Evolutionary conservation across 306 rosid genomes (phyloP).

Genomic region (Fragaria nilgerrensis): DNA sequence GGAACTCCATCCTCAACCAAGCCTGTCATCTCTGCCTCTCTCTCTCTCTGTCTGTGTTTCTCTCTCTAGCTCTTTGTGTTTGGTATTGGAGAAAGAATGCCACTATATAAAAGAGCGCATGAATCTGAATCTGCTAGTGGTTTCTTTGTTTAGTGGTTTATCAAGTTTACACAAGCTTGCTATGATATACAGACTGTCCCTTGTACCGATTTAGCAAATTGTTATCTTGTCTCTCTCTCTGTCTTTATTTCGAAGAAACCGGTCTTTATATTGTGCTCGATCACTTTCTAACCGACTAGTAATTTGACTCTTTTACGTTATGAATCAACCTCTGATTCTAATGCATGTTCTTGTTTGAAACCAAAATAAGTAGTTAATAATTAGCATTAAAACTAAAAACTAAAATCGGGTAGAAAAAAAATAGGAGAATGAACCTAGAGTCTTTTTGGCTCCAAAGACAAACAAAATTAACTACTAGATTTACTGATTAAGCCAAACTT

Average conservation of each 20-base stretch:
- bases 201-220: neutral
- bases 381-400: neutral
- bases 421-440: neutral
- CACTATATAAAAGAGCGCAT: neutral
- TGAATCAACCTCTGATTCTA: neutral
- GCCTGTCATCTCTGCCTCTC: constrained; percentile 15
- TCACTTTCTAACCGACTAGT: neutral
- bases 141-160: neutral
- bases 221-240: neutral
- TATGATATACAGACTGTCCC: neutral
- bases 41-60: neutral
- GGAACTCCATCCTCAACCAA: constrained; percentile 22
- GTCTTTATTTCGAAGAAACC: neutral
- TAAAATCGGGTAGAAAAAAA: neutral
- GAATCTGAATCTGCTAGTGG: neutral
- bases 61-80: constrained; percentile 1
- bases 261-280: neutral
- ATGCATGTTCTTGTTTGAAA: neutral
- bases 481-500: neutral
- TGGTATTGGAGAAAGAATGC: neutral
- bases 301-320: neutral
- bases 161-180: neutral
- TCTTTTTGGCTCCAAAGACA: neutral
- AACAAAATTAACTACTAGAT: neutral
- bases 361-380: neutral